Evolutionary conservation across 345 rosid genomes (phyloP).

Genomic region (Viola odorata): DNA sequence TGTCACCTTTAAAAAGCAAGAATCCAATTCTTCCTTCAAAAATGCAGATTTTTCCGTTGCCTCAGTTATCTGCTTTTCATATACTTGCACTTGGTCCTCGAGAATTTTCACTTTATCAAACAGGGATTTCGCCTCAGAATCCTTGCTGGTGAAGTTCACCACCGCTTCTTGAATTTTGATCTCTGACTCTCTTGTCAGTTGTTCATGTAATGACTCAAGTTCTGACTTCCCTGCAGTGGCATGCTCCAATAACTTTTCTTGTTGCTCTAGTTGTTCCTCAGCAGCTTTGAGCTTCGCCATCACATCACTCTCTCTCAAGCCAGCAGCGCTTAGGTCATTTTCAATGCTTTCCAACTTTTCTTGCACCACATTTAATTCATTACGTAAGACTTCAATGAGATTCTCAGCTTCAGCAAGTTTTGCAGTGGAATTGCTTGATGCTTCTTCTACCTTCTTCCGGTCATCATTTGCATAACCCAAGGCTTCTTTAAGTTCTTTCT

Average conservation of each 20-base stretch:
- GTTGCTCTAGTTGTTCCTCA: constrained; percentile 62
- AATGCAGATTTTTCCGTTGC: constrained; percentile 45
- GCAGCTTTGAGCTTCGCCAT: constrained; percentile 70
- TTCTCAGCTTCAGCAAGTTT: constrained; percentile 70
- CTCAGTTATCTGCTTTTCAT: constrained; percentile 58
- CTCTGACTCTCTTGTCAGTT: constrained; percentile 60
- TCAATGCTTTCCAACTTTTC: constrained; percentile 57
- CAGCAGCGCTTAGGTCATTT: constrained; percentile 56
- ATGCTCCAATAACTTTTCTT: constrained; percentile 50
- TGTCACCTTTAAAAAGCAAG: constrained; percentile 41
- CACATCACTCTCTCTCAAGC: constrained; percentile 54
- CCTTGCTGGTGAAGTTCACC: constrained; percentile 54
- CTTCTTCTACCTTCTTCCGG: constrained; percentile 65
- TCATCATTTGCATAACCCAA: constrained; percentile 50
- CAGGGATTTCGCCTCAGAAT: constrained; percentile 65
- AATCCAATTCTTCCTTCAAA: constrained; percentile 68
- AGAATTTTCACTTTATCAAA: constrained; percentile 52
- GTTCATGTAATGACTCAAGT: constrained; percentile 56
- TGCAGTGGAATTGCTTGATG: constrained; percentile 34
- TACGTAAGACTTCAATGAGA: constrained; percentile 56
- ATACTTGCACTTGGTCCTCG: constrained; percentile 53
- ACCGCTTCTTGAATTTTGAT: constrained; percentile 52
- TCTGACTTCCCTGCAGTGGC: constrained; percentile 47
- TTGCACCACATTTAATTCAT: constrained; percentile 59
- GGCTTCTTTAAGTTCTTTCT: constrained; percentile 51